Evolutionary conservation across 2,329 filamentous ascomycete species (phyloP), one percentile per base, ranked within the genome.

Genomic region (Exophiala aquamarina): DNA sequence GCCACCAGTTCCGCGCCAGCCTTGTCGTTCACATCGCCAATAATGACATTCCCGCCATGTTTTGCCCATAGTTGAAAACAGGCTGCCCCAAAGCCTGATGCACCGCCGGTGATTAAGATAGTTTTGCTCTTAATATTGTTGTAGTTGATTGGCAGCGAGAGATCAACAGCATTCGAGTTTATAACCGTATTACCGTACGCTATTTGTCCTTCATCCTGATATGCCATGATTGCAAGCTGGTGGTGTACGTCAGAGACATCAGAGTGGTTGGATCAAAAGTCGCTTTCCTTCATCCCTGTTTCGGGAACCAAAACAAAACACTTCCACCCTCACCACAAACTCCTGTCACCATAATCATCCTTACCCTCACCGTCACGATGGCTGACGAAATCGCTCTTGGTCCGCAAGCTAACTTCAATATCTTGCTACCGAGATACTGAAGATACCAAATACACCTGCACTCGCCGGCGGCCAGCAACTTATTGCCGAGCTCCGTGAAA

Each of bases 91-190:
- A 84, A 72, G 6, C 81, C 81, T 46, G 78, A 80, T 17, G 82
- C 80, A 20, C 79, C 82, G 36, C 83, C 83, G 0, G 83, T 86
- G 55, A 86, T 78, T 49, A 85, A 59, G 41, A 86, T 77, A 1
- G 75, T 80, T 61, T 82, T 84, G 56, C 47, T 45, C 5, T 11
- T 18, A n/a, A 57, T 17, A 26, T 54, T 55, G 28, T 15, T 34
- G 3, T 17, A 19, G 19, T 46, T 40, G 43, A 55, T 52, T 15
- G 55, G 36, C 15, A 21, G 20, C 3, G 42, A 33, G 9, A 47
- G 32, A 35, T 57, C 47, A 15, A 57, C 43, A 3, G 46, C 34
- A 10, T 14, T 44, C 3, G 52, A 55, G 37, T 50, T 35, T 31
- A 55, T 47, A 11, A 45, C 26, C n/a, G 21, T 39, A 14, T 26